phyloP scores from a whole-genome alignment of 495 filamentous ascomycete species.

The Aspergillus nanangensis region DNA sequence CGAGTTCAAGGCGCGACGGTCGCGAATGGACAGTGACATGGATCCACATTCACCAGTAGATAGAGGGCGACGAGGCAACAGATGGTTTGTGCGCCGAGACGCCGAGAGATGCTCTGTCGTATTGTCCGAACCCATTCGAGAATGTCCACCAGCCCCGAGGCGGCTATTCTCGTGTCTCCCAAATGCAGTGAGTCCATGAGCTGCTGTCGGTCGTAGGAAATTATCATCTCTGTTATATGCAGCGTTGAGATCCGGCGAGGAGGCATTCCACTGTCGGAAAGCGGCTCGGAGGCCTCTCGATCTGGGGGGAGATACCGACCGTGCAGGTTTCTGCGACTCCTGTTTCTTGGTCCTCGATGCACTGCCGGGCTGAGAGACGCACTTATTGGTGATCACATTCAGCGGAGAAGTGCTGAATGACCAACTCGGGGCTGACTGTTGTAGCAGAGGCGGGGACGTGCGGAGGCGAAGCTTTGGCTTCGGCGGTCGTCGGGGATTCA shows the following conservation, averaged over 20 bases:
- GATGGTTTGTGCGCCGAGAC: too few species aligned
- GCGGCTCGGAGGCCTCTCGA: constrained; percentile 32
- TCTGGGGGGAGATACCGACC: constrained; percentile 40
- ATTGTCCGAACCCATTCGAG: neutral
- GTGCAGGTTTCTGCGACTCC: constrained; percentile 16
- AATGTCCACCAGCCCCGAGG: neutral
- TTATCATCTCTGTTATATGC: constrained; percentile 3
- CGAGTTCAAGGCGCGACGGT: constrained; percentile 28
- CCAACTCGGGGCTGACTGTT: constrained; percentile 25
- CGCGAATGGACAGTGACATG: constrained; percentile 26
- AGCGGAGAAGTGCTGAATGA: constrained; percentile 25
- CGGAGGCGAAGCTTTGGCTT: constrained; percentile 48
- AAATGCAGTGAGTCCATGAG: neutral
- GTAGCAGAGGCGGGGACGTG: constrained; percentile 51
- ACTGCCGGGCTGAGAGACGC: constrained; percentile 35
- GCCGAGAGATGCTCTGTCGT: too few species aligned
- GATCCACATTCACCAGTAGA: constrained; percentile 6
- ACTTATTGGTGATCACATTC: constrained; percentile 19
- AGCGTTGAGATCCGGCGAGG: constrained; percentile 15
- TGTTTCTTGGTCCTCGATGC: constrained; percentile 15
- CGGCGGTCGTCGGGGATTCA: constrained; percentile 61
- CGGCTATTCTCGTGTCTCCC: neutral
- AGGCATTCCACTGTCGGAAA: constrained; percentile 28
- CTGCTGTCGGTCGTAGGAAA: neutral
- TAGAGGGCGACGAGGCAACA: constrained; percentile 8